Conservation (phyloP, 176 grass and related monocot species). For the Tillandsia fasciculata region DNA sequence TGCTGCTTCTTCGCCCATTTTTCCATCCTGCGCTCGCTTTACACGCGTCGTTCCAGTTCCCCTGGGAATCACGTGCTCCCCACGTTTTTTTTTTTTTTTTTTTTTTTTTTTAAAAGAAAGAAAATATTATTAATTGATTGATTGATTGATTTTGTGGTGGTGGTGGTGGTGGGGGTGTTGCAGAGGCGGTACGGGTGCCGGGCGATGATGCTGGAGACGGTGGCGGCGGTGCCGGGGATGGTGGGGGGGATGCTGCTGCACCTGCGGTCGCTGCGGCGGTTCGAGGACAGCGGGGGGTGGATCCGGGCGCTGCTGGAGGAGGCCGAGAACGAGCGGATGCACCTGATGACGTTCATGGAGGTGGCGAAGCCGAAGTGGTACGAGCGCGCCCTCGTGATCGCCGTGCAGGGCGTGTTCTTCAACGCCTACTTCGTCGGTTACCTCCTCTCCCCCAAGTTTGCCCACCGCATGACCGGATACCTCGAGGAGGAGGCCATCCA, state of each 20-base stretch:
- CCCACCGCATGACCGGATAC: slow-evolving; percentile 80
- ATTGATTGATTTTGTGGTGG: neutral
- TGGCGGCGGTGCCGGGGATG: slow-evolving; percentile 86
- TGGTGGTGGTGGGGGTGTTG: neutral
- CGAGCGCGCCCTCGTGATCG: slow-evolving; percentile 78
- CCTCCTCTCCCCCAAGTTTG: slow-evolving; percentile 89
- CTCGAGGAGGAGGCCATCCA: slow-evolving; percentile 93
- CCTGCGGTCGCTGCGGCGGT: slow-evolving; percentile 87
- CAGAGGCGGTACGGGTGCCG: slow-evolving; percentile 59
- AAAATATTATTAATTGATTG: neutral
- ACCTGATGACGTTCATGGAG: slow-evolving; percentile 96
- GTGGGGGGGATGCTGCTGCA: slow-evolving; percentile 91
- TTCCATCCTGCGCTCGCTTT: neutral
- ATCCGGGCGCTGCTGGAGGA: slow-evolving; percentile 77
- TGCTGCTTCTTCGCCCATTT: no score
- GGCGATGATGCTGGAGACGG: slow-evolving; percentile 83
- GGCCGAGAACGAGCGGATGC: slow-evolving; percentile 99
- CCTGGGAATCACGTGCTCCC: neutral
- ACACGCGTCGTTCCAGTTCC: neutral
- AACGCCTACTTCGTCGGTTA: slow-evolving; percentile 88
- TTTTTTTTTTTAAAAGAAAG: no score
- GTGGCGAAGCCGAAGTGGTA: slow-evolving; percentile 64
- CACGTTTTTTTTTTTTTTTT: neutral
- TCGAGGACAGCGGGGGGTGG: slow-evolving; percentile 93
- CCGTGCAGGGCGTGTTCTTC: slow-evolving; percentile 86